Base-by-base conservation (phyloP, 257 asterid species). In the Rehmannia glutinosa region DNA sequence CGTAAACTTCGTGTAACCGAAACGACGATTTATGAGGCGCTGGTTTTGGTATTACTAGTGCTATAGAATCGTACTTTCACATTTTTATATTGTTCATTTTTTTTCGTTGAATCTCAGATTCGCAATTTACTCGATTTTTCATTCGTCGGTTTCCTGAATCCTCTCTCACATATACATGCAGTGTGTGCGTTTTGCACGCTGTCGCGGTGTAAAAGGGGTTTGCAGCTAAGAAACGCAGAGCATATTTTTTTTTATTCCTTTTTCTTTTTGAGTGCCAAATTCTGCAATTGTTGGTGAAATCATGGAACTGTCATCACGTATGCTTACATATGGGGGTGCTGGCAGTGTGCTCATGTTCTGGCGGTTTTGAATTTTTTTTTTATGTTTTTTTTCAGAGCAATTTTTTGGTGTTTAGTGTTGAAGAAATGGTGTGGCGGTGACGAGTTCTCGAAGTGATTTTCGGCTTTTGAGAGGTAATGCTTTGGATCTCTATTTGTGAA, bases 61-160 rank as follows among this genome's bases (percentile, higher is more conserved):
- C 4, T 30, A 30, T 42, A 28, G 64, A 50, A 70, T 38, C 38
- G 55, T 57, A 39, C 54, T 61, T 69, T 20, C 39, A 15, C 47
- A 24, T 49, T 27, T 20, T 25, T 17, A 8, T 2, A 13, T 16
- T 13, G 0, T 36, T 36, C 10, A 4, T 36, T 4, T 36, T 36
- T 43, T 23, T 23, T 27, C 8, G 43, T 64, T 56, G 55, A 56
- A 64, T 47, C 61, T 72, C 60, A 45, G 74, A 59, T 59, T 59
- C 75, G 52, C 1, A 24, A 23, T 57, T 13, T 21, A 9, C 61
- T 46, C 58, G 36, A 7, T 42, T 58, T 67, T 32, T 24, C 16
- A 3, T 32, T 58, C 27, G 72, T 41, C 25, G 53, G 2, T 41
- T 41, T 25, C 15, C 15, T 15, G 65, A 62, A 62, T 38, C 56